Conservation (phyloP, 176 grass and related monocot genomes). For the Hordeum marinum region DNA sequence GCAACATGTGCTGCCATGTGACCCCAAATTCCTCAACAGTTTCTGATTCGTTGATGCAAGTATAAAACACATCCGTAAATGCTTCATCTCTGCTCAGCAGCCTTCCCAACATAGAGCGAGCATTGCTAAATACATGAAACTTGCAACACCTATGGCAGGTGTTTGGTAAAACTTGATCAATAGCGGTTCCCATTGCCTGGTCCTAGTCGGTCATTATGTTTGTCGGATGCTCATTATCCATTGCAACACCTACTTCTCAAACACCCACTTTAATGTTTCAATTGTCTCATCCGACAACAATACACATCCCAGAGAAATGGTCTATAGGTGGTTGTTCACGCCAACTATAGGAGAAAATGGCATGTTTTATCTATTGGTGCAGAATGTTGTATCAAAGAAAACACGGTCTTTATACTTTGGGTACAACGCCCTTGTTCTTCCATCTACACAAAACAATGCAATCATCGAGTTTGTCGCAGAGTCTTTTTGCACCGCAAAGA, state of each 20-base stretch:
- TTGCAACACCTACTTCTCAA: neutral
- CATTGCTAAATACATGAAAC: neutral
- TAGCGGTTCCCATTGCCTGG: neutral
- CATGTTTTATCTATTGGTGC: neutral
- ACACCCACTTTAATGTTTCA: neutral
- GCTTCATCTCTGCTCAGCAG: no score
- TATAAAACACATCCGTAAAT: no score
- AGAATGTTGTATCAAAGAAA: constrained; percentile 7
- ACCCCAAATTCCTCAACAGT: no score
- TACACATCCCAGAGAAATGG: neutral
- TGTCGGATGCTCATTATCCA: neutral
- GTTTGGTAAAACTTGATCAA: neutral
- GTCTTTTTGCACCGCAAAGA: neutral
- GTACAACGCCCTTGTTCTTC: no score
- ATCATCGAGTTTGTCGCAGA: no score
- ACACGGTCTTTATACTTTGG: neutral
- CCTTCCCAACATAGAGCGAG: neutral
- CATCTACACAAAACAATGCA: no score
- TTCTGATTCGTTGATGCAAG: no score
- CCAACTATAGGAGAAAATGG: neutral
- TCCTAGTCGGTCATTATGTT: neutral
- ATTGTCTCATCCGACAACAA: neutral
- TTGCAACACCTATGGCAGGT: neutral
- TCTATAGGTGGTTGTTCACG: neutral
- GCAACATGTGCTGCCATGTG: no score